Evolutionary conservation across 1,284 basidiomycete species (phyloP).

Genomic region (Vanrija humicola): DNA sequence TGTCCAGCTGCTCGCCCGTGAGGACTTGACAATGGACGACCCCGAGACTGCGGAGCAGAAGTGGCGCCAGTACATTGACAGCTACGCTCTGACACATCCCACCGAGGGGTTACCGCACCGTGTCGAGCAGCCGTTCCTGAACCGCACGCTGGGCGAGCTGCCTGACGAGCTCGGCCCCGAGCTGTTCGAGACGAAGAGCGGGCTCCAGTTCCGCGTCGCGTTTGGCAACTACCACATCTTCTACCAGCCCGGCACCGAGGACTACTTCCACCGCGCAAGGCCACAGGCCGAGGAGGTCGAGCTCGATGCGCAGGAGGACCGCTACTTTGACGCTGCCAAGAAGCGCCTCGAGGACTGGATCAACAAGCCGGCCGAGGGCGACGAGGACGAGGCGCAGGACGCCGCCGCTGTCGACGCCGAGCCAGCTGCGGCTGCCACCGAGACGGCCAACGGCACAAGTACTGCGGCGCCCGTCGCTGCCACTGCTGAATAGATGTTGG

Average conservation of each 20-base stretch:
- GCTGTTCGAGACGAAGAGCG: constrained; percentile 36
- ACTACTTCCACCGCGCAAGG: constrained; percentile 39
- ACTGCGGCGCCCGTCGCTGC: too few relatives aligned
- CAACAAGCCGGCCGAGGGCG: constrained; percentile 25
- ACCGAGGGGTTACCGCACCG: constrained; percentile 54
- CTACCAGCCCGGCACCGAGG: constrained; percentile 57
- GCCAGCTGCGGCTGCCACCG: not conserved
- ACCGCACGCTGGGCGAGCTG: constrained; percentile 49
- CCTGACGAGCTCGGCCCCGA: constrained; percentile 10
- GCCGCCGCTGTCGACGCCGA: not conserved
- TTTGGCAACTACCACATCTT: constrained; percentile 67
- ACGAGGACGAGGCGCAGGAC: constrained; percentile 3
- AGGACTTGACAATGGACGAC: constrained; percentile 82
- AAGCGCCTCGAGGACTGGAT: constrained; percentile 26
- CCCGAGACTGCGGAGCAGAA: constrained; percentile 73
- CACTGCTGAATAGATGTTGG: not conserved
- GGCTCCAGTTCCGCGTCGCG: constrained; percentile 57
- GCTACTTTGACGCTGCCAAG: constrained; percentile 12
- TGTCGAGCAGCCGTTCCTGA: constrained; percentile 67
- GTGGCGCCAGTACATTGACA: constrained; percentile 87
- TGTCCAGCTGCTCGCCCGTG: constrained; percentile 82
- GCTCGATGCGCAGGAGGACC: constrained; percentile 16
- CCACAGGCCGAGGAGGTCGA: not conserved
- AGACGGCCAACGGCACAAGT: not conserved
- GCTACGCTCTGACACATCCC: constrained; percentile 63